These are phyloP conservation scores for Hypoxylon fragiforme DNA, from an alignment of 495 filamentous ascomycete species.

Conservation along the genomic window DNA sequence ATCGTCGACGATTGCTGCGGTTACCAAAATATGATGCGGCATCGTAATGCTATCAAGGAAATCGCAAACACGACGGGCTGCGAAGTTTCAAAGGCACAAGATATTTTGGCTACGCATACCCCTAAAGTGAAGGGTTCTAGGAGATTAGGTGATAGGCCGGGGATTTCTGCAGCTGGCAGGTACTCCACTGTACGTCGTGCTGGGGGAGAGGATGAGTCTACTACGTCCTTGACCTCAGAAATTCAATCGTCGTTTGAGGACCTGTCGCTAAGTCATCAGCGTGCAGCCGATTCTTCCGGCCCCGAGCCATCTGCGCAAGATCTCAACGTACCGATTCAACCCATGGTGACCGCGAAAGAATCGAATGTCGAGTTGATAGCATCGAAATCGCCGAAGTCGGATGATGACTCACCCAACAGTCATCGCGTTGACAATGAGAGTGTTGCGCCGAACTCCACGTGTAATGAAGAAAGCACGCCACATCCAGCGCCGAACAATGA, in stretches of 20 bases:
- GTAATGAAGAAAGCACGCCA: not conserved
- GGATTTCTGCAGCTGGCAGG: constrained; percentile 59
- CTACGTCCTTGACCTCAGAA: constrained; percentile 34
- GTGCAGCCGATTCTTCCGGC: constrained; percentile 33
- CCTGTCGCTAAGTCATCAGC: constrained; percentile 38
- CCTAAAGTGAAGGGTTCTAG: constrained; percentile 25
- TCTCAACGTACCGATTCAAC: constrained; percentile 31
- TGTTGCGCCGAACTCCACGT: not conserved
- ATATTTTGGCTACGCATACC: constrained; percentile 55
- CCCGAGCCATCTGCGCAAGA: constrained; percentile 26
- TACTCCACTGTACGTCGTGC: constrained; percentile 85
- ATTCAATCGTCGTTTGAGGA: constrained; percentile 38
- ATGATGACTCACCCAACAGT: constrained; percentile 26
- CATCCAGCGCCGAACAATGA: not conserved
- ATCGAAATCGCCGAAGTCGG: not conserved
- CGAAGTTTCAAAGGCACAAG: constrained; percentile 59
- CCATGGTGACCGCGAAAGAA: constrained; percentile 30
- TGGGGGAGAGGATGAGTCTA: constrained; percentile 54
- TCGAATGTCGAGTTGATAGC: not conserved
- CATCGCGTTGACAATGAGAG: not conserved
- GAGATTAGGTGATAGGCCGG: constrained; percentile 19
- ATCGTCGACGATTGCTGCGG: constrained; percentile 90
- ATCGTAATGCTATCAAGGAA: constrained; percentile 74
- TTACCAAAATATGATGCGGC: constrained; percentile 70
- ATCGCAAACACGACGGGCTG: constrained; percentile 79